Evolutionary conservation across 192 early-diverging fungal genomes (phyloP).

Genomic region (Backusella westeae): DNA sequence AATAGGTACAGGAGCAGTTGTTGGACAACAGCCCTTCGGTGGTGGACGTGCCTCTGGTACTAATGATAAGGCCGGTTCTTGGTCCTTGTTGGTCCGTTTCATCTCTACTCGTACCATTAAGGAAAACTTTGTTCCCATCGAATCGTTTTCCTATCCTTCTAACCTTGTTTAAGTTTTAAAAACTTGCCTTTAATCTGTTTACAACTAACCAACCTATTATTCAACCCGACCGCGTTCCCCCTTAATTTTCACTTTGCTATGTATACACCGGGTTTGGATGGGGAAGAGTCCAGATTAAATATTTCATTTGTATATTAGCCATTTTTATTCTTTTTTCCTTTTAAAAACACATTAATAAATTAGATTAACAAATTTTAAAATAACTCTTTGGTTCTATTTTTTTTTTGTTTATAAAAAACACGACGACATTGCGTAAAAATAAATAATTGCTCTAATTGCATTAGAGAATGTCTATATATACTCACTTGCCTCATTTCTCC

Average conservation of each 20-base stretch:
- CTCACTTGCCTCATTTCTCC: not conserved
- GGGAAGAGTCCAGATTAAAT: constrained; percentile 3
- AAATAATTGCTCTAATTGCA: not conserved
- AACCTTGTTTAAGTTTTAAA: constrained; percentile 47
- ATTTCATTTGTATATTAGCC: constrained; percentile 2
- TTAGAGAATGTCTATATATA: not conserved
- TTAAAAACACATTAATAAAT: not conserved
- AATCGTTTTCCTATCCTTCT: constrained; percentile 82
- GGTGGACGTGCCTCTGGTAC: constrained; percentile 92
- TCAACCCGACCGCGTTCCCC: not conserved
- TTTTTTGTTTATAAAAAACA: too few relatives aligned
- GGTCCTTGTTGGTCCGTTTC: constrained; percentile 68
- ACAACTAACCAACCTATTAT: constrained; percentile 7
- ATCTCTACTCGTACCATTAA: constrained; percentile 93
- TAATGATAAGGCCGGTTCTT: constrained; percentile 98
- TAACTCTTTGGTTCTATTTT: not conserved
- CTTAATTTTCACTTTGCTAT: not conserved
- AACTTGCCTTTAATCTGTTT: not conserved
- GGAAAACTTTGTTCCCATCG: constrained; percentile 88
- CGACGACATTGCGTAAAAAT: too few relatives aligned
- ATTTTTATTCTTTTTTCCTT: not conserved
- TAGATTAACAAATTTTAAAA: not conserved
- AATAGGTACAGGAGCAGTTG: constrained; percentile 83
- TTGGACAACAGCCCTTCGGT: constrained; percentile 98
- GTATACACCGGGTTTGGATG: constrained; percentile 8